Evolutionary conservation across 805 yeast genomes (phyloP).

Genomic region (Candida quercuum): DNA sequence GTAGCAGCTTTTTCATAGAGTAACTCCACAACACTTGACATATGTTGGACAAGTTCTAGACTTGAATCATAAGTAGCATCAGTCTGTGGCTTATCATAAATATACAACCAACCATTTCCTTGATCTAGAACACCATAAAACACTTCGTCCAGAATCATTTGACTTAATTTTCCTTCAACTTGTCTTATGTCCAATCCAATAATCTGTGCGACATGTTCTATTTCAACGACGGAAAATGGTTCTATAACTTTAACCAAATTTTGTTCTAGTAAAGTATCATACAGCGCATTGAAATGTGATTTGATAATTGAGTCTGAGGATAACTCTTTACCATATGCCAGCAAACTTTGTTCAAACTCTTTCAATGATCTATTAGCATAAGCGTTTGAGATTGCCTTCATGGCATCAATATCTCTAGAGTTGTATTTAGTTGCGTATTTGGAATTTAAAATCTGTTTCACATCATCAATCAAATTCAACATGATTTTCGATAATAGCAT

Average conservation of each 20-base stretch:
- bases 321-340: slow-evolving; percentile 65
- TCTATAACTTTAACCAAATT: slow-evolving; percentile 91
- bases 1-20: slow-evolving; percentile 91
- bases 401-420: slow-evolving; percentile 87
- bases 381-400: slow-evolving; percentile 89
- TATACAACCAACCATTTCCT: slow-evolving; percentile 95
- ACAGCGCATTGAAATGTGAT: slow-evolving; percentile 86
- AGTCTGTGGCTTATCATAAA: slow-evolving; percentile 82
- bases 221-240: slow-evolving; percentile 94
- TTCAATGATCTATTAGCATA: slow-evolving; percentile 84
- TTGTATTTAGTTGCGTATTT: slow-evolving; percentile 71
- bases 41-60: slow-evolving; percentile 77
- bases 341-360: slow-evolving; percentile 83
- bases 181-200: slow-evolving; percentile 84
- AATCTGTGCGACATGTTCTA: slow-evolving; percentile 78
- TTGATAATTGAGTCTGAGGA: slow-evolving; percentile 84
- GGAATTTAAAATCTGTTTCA: slow-evolving; percentile 68
- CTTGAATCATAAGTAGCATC: slow-evolving; percentile 89
- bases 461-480: slow-evolving; percentile 84
- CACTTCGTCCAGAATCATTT: slow-evolving; percentile 94
- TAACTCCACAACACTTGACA: slow-evolving; percentile 84
- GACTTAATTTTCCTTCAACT: slow-evolving; percentile 90
- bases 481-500: slow-evolving; percentile 91
- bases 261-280: slow-evolving; percentile 89
- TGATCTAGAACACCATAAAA: slow-evolving; percentile 96